Evolutionary conservation across 805 yeast genomes (phyloP).

Genomic region (Candida corydali): DNA sequence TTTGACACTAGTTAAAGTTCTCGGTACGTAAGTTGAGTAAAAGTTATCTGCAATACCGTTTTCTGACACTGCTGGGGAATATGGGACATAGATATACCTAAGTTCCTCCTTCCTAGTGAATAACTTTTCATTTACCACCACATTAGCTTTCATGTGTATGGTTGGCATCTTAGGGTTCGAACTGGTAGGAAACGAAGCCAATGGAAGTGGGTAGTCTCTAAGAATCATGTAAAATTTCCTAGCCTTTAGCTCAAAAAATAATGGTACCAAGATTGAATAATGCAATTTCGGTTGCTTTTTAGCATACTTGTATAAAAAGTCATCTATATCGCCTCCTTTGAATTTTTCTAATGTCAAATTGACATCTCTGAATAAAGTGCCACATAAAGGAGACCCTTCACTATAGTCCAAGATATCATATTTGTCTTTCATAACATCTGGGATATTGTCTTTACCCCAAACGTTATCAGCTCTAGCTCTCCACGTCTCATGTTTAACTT

Average conservation of each 20-base stretch:
- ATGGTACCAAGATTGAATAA: constrained; percentile 54
- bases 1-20: constrained; percentile 64
- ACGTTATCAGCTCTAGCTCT: constrained; percentile 17
- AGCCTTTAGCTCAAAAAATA: constrained; percentile 43
- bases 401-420: constrained; percentile 32
- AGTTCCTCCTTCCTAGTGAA: constrained; percentile 38
- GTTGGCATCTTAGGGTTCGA: constrained; percentile 21
- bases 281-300: constrained; percentile 50
- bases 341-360: constrained; percentile 27
- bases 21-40: constrained; percentile 53
- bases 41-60: constrained; percentile 38
- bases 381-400: constrained; percentile 30
- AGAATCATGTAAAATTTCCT: constrained; percentile 41
- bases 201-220: constrained; percentile 56
- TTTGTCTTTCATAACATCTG: constrained; percentile 25
- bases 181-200: constrained; percentile 45
- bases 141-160: constrained; percentile 36
- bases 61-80: constrained; percentile 48
- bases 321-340: constrained; percentile 28
- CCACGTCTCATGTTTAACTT: constrained; percentile 22
- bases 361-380: constrained; percentile 24
- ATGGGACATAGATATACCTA: constrained; percentile 52
- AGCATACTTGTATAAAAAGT: constrained; percentile 31
- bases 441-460: constrained; percentile 34
- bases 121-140: constrained; percentile 58